phyloP scores from a whole-genome alignment of 768 basidiomycete genomes.

The Leccinum sublutescens region DNA sequence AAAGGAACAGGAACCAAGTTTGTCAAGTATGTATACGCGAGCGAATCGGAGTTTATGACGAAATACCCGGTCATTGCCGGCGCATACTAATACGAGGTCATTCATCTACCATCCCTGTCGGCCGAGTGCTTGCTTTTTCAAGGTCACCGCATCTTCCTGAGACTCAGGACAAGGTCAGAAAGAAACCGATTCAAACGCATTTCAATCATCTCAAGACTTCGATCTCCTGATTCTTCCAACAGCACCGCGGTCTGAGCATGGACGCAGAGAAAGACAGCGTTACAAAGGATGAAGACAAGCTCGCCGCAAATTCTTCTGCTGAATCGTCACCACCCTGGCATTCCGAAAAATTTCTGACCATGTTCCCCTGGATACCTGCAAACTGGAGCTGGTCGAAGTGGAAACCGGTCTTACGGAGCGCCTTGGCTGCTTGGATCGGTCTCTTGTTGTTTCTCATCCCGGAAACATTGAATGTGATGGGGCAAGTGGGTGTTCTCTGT shows the following conservation, averaged over 20 bases:
- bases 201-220: background rate
- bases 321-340: background rate
- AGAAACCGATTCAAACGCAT: background rate
- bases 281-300: background rate
- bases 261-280: background rate
- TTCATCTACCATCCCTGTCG: background rate
- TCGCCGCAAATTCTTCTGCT: background rate
- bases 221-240: background rate
- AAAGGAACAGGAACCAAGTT: too few relatives aligned
- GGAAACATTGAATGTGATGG: constrained; percentile 45
- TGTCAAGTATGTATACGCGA: too few relatives aligned
- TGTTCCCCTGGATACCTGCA: constrained; percentile 53
- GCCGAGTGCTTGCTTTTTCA: background rate
- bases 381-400: constrained; percentile 58
- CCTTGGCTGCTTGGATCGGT: constrained; percentile 60
- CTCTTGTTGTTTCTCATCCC: constrained; percentile 60
- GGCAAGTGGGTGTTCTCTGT: constrained; percentile 43
- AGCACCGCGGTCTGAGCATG: background rate
- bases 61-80: background rate
- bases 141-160: constrained; percentile 8
- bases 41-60: background rate
- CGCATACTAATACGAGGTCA: background rate
- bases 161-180: constrained; percentile 4
- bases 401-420: constrained; percentile 63
- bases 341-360: constrained; percentile 25